Base-by-base conservation (phyloP, 1,284 basidiomycete species). In the Ceratobasidium sp. region DNA sequence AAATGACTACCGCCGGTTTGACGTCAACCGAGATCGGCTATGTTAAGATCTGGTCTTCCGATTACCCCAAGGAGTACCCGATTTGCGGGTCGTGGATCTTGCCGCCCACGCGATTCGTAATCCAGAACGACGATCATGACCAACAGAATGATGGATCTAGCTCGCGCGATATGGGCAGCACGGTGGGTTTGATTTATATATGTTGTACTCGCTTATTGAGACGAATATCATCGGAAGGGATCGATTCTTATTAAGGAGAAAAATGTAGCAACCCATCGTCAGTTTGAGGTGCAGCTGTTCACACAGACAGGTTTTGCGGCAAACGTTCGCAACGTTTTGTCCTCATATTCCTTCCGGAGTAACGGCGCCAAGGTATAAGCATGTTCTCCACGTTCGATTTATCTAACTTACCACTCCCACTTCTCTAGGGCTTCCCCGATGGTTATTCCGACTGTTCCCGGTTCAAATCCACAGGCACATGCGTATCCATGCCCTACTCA, bases 71-170 rank as follows among this genome's bases (percentile, higher is more conserved):
- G 49, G 72, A 75, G 42, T 66, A 75, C 55, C 72, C 72, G 60
- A 75, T 75, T 55, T 75, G 72, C 33, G 72, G 72, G 49, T 75
- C 72, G 23, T 75, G 72, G 72, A 75, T 75, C 46, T 56, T 75
- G 61, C 72, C 72, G 12, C 42, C 72, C 15, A 64, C 72, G 20
- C 72, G 72, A 20, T 75, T 75, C 60, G 72, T 75, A 18, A 75
- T 75, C 44, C 72, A 75, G 46, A 75, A 75, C 46, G 72, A 75
- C 60, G 72, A 75, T 55, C 72, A 75, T 23, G 72, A 75, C 33
- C 72, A 75, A 39, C 72, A 75, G 23, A 75, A 75, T 26, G 72
- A 75, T 20, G 72, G 72, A 2, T 75, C 72, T n/a, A 75, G 72
- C 61, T 75, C 72, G 60, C 72, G 72, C n/a, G 72, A 75, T 53